Evolutionary conservation across 2,329 filamentous ascomycete genomes (phyloP).

Genomic region (Pseudonectria buxi): DNA sequence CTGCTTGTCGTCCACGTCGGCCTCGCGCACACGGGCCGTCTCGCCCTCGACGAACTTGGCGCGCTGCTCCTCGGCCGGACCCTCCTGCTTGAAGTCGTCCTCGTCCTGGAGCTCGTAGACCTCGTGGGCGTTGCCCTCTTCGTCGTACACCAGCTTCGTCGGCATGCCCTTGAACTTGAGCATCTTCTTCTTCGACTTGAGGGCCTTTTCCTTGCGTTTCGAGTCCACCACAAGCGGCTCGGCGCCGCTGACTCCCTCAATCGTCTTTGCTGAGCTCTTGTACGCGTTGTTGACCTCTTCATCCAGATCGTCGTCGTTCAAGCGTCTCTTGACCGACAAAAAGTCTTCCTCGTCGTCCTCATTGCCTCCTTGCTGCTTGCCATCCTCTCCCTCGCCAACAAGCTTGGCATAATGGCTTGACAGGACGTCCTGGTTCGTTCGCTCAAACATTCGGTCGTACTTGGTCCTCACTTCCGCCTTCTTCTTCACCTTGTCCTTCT

Average conservation of each 20-base stretch:
- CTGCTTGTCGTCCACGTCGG: constrained; percentile 78
- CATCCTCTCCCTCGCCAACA: constrained; percentile 53
- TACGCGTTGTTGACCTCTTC: constrained; percentile 40
- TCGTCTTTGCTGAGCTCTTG: constrained; percentile 45
- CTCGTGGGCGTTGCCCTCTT: constrained; percentile 78
- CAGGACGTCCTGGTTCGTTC: constrained; percentile 90
- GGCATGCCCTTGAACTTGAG: constrained; percentile 84
- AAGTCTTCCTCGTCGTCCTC: constrained; percentile 72
- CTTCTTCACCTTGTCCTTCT: constrained; percentile 48
- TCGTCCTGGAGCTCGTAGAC: constrained; percentile 86
- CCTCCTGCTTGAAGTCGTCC: constrained; percentile 67
- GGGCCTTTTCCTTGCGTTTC: constrained; percentile 90
- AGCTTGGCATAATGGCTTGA: constrained; percentile 91
- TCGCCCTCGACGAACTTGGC: constrained; percentile 73
- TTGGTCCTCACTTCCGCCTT: constrained; percentile 79
- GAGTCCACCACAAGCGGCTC: constrained; percentile 81
- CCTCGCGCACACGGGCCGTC: constrained; percentile 60
- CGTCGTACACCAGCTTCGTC: constrained; percentile 83
- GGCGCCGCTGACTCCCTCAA: constrained; percentile 62
- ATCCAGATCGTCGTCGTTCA: constrained; percentile 61
- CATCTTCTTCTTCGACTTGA: constrained; percentile 90
- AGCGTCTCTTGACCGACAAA: constrained; percentile 81
- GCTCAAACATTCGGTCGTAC: constrained; percentile 96
- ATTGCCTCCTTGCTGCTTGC: constrained; percentile 36
- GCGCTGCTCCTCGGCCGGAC: constrained; percentile 69